Evolutionary conservation across 208 protist species (phyloP).

Genomic region (Leishmania mexicana): DNA sequence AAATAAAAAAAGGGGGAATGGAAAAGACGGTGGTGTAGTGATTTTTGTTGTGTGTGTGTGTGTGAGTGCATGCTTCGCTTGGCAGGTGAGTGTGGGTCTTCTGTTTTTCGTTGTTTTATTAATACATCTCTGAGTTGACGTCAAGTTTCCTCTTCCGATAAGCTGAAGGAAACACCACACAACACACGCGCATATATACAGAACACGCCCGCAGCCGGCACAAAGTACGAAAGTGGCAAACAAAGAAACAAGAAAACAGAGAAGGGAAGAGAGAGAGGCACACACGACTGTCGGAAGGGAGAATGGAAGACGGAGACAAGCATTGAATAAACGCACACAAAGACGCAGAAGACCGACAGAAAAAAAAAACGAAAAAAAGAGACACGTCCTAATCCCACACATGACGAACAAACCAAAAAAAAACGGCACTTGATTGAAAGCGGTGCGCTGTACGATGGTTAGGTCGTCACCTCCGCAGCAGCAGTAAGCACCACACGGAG

Average conservation of each 20-base stretch:
- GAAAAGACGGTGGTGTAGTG: background rate
- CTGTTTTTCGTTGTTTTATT: background rate
- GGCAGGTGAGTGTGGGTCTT: background rate
- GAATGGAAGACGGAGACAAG: background rate
- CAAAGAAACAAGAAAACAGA: background rate
- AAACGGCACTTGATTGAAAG: background rate
- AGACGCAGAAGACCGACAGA: background rate
- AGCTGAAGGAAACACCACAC: background rate
- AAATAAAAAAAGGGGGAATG: background rate
- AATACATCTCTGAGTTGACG: background rate
- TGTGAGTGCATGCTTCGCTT: background rate
- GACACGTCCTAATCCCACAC: background rate
- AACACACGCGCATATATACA: background rate
- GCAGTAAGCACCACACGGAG: too few relatives aligned
- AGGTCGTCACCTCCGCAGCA: background rate
- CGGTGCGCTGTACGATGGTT: background rate
- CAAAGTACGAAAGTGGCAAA: background rate
- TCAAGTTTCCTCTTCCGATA: constrained; percentile 1
- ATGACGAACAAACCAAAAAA: background rate
- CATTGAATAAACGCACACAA: background rate
- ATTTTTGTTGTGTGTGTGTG: background rate
- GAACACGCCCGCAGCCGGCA: background rate
- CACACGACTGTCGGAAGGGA: background rate
- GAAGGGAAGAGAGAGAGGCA: background rate
- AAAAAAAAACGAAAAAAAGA: background rate